Base-by-base conservation (phyloP, 1,139 yeast genomes). In the Diutina neorugosa region DNA sequence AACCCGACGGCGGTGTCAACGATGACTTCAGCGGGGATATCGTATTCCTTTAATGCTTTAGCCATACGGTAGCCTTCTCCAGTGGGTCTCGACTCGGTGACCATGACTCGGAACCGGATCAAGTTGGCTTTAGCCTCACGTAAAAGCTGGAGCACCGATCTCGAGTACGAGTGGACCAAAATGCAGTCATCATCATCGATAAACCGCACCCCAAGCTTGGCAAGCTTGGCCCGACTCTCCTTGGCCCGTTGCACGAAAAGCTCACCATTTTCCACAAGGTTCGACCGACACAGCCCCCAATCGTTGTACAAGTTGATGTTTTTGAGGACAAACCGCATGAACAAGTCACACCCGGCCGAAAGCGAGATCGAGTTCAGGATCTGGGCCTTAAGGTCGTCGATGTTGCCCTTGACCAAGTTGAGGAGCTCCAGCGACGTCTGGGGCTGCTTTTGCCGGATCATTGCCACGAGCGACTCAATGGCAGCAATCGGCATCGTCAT, bases 401-500 rank as follows among this genome's bases (percentile, higher is more conserved):
- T 86, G 48, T 96, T 94, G 53, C 81, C 79, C 55, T 86, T 85
- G 55, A 93, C 81, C 18, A 90, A 73, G 54, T 82, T 86, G 65
- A 90, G 91, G 63, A 93, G 78, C 66, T 94, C 98, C 1, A 97
- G 87, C 2, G 96, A 88, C 0, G 99, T 94, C 4, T 89, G 78
- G 2, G 97, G 97, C 64, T 89, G 89, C 60, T 89, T 85, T 52
- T 83, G 80, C 57, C 84, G 76, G 46, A 94, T 71, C 70, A 93
- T 78, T 5, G 94, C 86, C 31, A 93, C 96, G 53, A 94, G 73
- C 20, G 96, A 83, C 68, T 93, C 98, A 63, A 94, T 94, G 52
- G 98, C 98, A 53, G 98, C 99, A 46, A 94, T 88, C 4, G 99
- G 99, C 98, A 91, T 94, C 12, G 98, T 91, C 84, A 94, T 87